A percentile compares a stretch with the other conserved stretches of the same genome.
phyloP scores from a whole-genome alignment of 148 eudicot species.

The Vaccinium macrocarpon region DNA sequence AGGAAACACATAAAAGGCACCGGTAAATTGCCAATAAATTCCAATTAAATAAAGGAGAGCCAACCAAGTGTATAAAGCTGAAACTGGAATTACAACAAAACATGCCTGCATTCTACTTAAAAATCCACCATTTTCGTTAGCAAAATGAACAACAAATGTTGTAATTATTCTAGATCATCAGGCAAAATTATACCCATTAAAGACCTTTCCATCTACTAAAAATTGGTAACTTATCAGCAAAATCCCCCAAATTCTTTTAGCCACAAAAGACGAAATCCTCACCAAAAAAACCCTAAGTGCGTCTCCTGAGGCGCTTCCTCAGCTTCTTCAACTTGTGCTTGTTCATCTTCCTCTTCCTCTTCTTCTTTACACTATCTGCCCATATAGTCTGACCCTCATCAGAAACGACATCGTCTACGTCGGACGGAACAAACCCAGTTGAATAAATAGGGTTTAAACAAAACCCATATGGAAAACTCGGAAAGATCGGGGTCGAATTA shows the following conservation, averaged over 20 bases:
- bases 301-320: slow-evolving; percentile 40
- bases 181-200: background rate
- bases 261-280: background rate
- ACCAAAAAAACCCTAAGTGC: slow-evolving; percentile 9
- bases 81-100: background rate
- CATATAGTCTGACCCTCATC: slow-evolving; percentile 29
- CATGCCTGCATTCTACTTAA: background rate
- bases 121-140: background rate
- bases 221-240: background rate
- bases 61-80: background rate
- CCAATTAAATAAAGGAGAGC: background rate
- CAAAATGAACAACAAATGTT: background rate
- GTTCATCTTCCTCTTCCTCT: slow-evolving; percentile 57
- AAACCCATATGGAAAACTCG: slow-evolving; percentile 29
- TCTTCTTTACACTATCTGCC: slow-evolving; percentile 53
- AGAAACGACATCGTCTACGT: slow-evolving; percentile 10
- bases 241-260: background rate
- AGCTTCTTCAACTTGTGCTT: slow-evolving; percentile 59
- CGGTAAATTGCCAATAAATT: background rate
- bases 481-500: slow-evolving; percentile 19
- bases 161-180: background rate
- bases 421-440: slow-evolving; percentile 18
- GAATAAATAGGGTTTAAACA: slow-evolving; percentile 24
- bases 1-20: background rate
- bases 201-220: background rate